Percentiles rank a stretch among this genome's conserved stretches.
Conservation (phyloP, 164 flowering plant species). For the Cinnamomum chago region DNA sequence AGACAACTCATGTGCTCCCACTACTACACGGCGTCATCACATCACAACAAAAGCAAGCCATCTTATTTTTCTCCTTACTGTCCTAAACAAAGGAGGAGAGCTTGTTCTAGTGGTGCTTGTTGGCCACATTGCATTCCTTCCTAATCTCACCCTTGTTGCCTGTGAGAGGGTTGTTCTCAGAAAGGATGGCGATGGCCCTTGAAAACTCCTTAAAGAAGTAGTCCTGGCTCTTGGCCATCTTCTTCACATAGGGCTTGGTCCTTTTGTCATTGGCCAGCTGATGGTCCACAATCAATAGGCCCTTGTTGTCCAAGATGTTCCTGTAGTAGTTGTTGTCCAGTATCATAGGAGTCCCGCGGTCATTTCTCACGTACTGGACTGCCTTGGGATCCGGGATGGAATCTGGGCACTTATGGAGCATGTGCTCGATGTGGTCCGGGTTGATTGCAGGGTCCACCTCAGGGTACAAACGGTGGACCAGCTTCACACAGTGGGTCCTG, state of each 20-base stretch:
- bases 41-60: constrained; percentile 2
- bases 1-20: not conserved
- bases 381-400: constrained; percentile 92
- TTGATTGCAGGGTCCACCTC: constrained; percentile 78
- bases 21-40: constrained; percentile 1
- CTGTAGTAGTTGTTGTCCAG: constrained; percentile 97
- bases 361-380: constrained; percentile 92
- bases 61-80: not conserved
- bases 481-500: constrained; percentile 92
- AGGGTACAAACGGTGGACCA: constrained; percentile 94
- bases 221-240: constrained; percentile 89
- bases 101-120: constrained; percentile 44
- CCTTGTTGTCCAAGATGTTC: constrained; percentile 95
- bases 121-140: constrained; percentile 75
- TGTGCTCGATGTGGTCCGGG: constrained; percentile 83
- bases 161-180: constrained; percentile 97
- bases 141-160: constrained; percentile 92
- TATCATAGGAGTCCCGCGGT: constrained; percentile 90
- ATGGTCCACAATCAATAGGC: constrained; percentile 78
- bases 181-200: constrained; percentile 67
- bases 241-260: constrained; percentile 81
- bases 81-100: not conserved
- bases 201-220: constrained; percentile 81
- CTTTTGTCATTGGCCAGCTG: constrained; percentile 73
- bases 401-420: constrained; percentile 94